These are phyloP conservation scores for Colletotrichum liriopes DNA, from an alignment of 2,329 filamentous ascomycete species.

Conservation along the genomic window DNA sequence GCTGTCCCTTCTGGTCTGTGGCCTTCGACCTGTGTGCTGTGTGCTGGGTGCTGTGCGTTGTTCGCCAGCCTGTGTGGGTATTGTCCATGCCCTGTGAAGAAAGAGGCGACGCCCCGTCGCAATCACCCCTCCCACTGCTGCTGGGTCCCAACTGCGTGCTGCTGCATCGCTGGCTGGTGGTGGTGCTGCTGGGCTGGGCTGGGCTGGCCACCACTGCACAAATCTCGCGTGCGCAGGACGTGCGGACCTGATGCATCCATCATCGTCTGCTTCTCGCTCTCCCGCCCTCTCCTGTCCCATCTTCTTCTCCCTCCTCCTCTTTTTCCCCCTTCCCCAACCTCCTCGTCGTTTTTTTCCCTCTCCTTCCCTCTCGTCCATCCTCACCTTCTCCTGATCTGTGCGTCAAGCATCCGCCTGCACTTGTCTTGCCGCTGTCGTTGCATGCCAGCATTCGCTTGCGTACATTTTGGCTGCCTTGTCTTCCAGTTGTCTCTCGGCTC, in stretches of 20 bases:
- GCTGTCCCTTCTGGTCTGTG: neutral
- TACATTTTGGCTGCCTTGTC: constrained; percentile 13
- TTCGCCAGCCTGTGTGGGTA: neutral
- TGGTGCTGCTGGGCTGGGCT: constrained; percentile 13
- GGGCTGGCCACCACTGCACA: constrained; percentile 31
- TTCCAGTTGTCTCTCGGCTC: constrained; percentile 17
- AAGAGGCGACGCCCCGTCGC: neutral
- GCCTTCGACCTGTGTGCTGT: neutral
- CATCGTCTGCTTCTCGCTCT: constrained; percentile 32
- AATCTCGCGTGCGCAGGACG: constrained; percentile 36
- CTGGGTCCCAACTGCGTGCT: constrained; percentile 1
- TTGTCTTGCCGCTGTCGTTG: constrained; percentile 17
- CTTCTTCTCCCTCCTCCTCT: constrained; percentile 20
- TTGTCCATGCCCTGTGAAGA: neutral
- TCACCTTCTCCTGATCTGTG: constrained; percentile 21
- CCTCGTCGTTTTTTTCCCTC: constrained; percentile 9
- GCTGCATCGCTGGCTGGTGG: neutral
- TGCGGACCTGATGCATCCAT: constrained; percentile 37
- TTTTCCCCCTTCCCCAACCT: constrained; percentile 35
- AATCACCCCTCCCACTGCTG: neutral
- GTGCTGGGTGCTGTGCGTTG: neutral
- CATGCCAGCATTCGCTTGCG: constrained; percentile 30
- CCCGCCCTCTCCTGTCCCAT: constrained; percentile 13
- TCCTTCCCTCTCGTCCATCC: neutral
- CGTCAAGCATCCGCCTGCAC: constrained; percentile 24